Conservation (phyloP, 208 protist genomes). For the Crithidia sp. region DNA sequence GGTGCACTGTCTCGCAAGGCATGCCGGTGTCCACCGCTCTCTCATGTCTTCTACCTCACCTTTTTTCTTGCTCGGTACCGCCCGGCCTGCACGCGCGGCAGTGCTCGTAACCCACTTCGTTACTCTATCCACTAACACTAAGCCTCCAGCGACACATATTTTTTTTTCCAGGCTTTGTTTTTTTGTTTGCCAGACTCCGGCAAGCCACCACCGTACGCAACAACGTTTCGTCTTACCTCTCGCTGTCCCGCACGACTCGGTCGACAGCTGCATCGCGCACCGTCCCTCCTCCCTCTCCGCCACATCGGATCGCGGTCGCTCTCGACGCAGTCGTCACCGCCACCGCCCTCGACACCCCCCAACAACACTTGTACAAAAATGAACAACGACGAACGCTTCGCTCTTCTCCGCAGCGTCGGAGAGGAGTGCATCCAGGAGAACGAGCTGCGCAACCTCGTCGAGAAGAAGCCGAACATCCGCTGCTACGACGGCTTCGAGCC, state of each 20-base stretch:
- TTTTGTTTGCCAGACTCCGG: neutral
- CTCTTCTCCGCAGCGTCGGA: slow-evolving; percentile 89
- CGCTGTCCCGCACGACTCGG: slow-evolving; percentile 16
- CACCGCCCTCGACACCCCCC: neutral
- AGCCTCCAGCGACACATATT: no score
- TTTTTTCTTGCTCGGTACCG: no score
- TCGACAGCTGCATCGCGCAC: slow-evolving; percentile 8
- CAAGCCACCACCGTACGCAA: slow-evolving; percentile 1
- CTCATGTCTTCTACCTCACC: no score
- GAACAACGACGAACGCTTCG: slow-evolving; percentile 75
- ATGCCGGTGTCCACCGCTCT: no score
- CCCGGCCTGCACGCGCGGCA: no score
- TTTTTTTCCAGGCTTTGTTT: neutral
- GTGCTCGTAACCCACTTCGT: no score
- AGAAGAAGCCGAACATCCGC: slow-evolving; percentile 92
- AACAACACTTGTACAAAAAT: slow-evolving; percentile 1
- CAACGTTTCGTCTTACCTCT: slow-evolving; percentile 23
- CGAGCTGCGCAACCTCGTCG: slow-evolving; percentile 93
- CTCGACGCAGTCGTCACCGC: neutral
- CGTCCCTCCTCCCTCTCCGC: neutral
- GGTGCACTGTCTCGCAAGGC: no score
- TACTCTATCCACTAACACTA: no score
- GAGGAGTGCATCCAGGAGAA: slow-evolving; percentile 96
- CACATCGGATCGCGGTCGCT: neutral
- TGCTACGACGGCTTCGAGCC: slow-evolving; percentile 99